Conservation (phyloP, 345 rosid species). For the Capsella bursapastoris region DNA sequence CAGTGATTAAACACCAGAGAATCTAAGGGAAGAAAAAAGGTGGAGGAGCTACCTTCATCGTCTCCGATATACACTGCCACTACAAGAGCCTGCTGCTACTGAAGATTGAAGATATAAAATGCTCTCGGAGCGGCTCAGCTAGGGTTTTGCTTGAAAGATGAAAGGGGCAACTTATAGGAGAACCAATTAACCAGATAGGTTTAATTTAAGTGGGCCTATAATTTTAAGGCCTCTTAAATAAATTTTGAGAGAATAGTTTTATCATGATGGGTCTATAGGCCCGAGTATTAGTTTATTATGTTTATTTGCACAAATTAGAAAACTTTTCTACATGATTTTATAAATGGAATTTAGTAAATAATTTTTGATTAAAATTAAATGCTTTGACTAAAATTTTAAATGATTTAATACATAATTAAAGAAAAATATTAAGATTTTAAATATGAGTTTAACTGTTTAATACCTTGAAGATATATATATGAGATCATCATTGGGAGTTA, state of each 20-base stretch:
- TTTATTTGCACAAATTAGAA: too few species aligned
- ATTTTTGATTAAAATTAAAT: too few species aligned
- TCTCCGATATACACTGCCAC: slow-evolving; percentile 27
- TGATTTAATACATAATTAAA: neutral
- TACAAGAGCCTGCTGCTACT: slow-evolving; percentile 2
- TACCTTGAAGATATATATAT: too few species aligned
- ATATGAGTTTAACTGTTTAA: too few species aligned
- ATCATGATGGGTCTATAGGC: neutral
- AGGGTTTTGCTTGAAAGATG: slow-evolving; percentile 10
- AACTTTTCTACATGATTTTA: too few species aligned
- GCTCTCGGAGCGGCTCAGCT: slow-evolving; percentile 31
- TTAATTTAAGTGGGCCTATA: neutral
- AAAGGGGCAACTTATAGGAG: slow-evolving; percentile 16
- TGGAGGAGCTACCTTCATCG: slow-evolving; percentile 40
- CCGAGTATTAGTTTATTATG: neutral
- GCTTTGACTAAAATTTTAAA: neutral
- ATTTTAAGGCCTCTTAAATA: neutral
- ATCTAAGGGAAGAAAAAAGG: neutral
- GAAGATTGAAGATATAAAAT: neutral
- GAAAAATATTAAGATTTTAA: neutral
- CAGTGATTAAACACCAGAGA: neutral
- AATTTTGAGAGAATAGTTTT: neutral
- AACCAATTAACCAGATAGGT: slow-evolving; percentile 3
- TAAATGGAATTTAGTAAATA: too few species aligned
- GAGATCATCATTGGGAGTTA: too few species aligned